phyloP scores from a whole-genome alignment of 768 basidiomycete species.

The Leucocoprinus sp. region DNA sequence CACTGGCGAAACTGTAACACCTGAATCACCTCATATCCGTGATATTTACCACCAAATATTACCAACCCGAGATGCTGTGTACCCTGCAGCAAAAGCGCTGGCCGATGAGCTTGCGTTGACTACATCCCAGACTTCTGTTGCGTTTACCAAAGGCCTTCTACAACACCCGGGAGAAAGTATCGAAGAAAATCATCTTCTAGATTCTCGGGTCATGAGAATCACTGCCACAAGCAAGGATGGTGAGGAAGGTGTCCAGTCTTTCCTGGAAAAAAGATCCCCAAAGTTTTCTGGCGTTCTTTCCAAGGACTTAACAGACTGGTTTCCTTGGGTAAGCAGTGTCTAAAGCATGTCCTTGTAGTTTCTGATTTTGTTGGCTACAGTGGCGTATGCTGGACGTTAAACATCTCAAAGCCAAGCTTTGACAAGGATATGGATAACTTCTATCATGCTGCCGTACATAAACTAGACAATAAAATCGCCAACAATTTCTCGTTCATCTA shows the following conservation, averaged over 20 bases:
- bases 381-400: conserved; percentile 29
- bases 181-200: conserved; percentile 48
- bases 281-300: conserved; percentile 38
- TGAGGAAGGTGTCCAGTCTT: conserved; percentile 38
- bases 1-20: conserved; percentile 34
- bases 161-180: conserved; percentile 40
- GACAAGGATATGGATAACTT: conserved; percentile 14
- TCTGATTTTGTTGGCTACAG: conserved; percentile 16
- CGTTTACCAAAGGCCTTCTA: conserved; percentile 43
- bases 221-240: conserved; percentile 32
- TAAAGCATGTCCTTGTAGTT: background rate
- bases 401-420: conserved; percentile 27
- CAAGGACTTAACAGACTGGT: conserved; percentile 32
- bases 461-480: conserved; percentile 23
- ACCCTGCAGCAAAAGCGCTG: conserved; percentile 42
- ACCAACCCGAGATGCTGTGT: conserved; percentile 41
- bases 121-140: conserved; percentile 42
- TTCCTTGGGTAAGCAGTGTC: conserved; percentile 40
- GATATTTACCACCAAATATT: conserved; percentile 40
- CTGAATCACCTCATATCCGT: conserved; percentile 34
- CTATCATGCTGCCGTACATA: conserved; percentile 16
- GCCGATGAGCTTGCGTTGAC: conserved; percentile 43
- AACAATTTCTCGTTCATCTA: conserved; percentile 37
- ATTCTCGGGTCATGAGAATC: conserved; percentile 39
- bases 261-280: conserved; percentile 37